Evolutionary conservation across 176 grass and related monocot species (phyloP), one percentile per base, ranked within the genome.

Genomic region (Carex cristatella): DNA sequence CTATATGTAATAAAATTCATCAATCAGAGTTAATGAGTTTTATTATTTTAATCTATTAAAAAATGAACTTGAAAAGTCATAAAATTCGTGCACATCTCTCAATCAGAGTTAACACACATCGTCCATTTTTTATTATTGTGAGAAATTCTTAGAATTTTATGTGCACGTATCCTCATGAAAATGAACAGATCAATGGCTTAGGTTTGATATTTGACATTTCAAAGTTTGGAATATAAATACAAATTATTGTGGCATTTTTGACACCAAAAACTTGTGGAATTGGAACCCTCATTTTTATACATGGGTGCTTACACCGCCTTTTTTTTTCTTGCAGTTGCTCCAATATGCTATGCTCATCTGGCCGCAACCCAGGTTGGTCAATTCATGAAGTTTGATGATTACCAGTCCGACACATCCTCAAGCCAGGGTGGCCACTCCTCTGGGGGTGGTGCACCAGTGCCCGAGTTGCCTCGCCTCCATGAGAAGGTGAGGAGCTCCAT

Each of bases 341-440:
- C 96, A 1, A 65, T 98, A 8, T 94, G 93, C 62, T 98, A 98
- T 32, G 96, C 96, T 0, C 96, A 98, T 54, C 84, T 95, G 2
- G 96, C 96, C 0, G 96, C 96, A 0, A 79, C 93, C 2, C 96
- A 98, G 72, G 83, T 98, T 0, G 85, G 85, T 18, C 96, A 94
- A 67, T 98, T 98, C 55, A 88, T 92, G 2, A 98, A 98, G 79
- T 98, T 98, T 1, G 96, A 98, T 0, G 95, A 98, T 4, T 66
- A 63, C 16, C 81, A 88, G 80, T 95, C 93, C 0, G 96, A 98
- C 5, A 84, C 89, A 0, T 95, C 93, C 0, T 98, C 96, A 0
- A 91, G 95, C 79, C 95, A 98, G 0, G 92, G 91, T 0, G 84
- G 85, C 0, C 91, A 92, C 48, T 85, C 89, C 0, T 89, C 87